phyloP scores from a whole-genome alignment of 148 eudicot species.

The Nyssa sinensis region DNA sequence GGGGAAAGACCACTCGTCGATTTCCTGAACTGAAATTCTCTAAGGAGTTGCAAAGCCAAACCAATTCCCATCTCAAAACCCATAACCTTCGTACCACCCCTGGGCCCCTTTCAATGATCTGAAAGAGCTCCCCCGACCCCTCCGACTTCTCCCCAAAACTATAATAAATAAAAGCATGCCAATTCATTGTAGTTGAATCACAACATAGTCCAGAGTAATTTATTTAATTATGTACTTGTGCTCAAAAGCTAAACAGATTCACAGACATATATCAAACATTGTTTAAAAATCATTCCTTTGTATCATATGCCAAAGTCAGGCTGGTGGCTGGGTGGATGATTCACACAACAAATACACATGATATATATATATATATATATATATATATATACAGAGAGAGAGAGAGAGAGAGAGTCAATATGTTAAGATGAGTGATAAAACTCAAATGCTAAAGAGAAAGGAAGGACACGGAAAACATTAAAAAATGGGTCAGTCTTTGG shows the following conservation, averaged over 20 bases:
- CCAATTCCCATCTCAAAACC: too few relatives aligned
- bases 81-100: too few relatives aligned
- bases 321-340: not conserved
- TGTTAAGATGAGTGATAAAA: too few relatives aligned
- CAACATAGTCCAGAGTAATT: not conserved
- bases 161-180: conserved; percentile 4
- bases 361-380: too few relatives aligned
- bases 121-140: too few relatives aligned
- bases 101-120: too few relatives aligned
- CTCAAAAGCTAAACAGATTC: not conserved
- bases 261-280: not conserved
- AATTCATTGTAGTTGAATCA: conserved; percentile 16
- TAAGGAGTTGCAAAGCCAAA: too few relatives aligned
- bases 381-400: not conserved
- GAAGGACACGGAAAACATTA: not conserved
- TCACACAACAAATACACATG: not conserved
- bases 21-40: too few relatives aligned
- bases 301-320: not conserved
- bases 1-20: too few relatives aligned
- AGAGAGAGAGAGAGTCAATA: too few relatives aligned
- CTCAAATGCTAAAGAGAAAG: not conserved
- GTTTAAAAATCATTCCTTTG: not conserved
- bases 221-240: not conserved
- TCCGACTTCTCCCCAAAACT: too few relatives aligned
- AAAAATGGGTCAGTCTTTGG: not conserved